Evolutionary conservation across 345 rosid species (phyloP).

Genomic region (Angophora floribunda): DNA sequence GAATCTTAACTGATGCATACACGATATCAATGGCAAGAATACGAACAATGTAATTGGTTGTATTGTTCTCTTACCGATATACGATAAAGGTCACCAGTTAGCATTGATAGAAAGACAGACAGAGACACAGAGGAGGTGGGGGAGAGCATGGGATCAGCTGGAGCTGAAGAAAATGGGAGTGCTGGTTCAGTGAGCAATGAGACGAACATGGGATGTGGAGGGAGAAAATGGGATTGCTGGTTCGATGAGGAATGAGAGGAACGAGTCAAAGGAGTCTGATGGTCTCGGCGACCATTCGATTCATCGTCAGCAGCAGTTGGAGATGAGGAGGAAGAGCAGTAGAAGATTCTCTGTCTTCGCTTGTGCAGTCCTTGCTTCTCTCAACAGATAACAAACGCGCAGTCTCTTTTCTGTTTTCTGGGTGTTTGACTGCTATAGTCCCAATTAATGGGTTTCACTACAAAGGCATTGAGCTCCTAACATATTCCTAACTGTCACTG

Average conservation of each 20-base stretch:
- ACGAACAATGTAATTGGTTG: not conserved
- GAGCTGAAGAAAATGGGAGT: constrained; percentile 41
- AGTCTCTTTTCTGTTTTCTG: not conserved
- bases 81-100: not conserved
- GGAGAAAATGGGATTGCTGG: not conserved
- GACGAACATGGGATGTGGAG: not conserved
- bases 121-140: not conserved
- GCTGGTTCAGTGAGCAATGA: constrained; percentile 1
- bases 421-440: not conserved
- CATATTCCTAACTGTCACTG: not conserved
- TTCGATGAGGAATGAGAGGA: constrained; percentile 46
- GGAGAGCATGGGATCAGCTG: constrained; percentile 25
- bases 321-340: constrained; percentile 10
- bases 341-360: constrained; percentile 43
- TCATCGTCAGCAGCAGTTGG: constrained; percentile 9
- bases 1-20: not conserved
- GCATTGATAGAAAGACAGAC: not conserved
- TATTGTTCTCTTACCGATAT: not conserved
- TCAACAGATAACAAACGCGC: constrained; percentile 41
- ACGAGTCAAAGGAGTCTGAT: constrained; percentile 53
- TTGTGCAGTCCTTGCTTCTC: constrained; percentile 79
- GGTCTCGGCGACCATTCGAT: constrained; percentile 6
- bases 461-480: not conserved
- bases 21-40: not conserved
- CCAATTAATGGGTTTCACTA: not conserved